Evolutionary conservation across 2,329 filamentous ascomycete genomes (phyloP).

Genomic region (Talaromyces sp.): DNA sequence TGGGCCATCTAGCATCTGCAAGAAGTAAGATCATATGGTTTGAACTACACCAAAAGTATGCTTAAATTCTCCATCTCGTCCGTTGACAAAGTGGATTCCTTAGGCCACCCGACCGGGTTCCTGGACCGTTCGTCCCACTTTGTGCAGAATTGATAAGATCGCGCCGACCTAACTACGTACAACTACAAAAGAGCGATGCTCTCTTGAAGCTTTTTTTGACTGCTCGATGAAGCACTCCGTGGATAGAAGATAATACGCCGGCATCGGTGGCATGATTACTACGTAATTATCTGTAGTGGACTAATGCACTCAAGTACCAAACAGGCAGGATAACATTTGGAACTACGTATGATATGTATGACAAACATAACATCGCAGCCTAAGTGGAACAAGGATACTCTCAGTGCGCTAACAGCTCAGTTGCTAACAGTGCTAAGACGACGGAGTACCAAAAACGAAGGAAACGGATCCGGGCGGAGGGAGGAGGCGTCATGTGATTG

Average conservation of each 20-base stretch:
- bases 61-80: constrained; percentile 10
- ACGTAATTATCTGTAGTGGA: neutral
- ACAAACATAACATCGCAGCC: neutral
- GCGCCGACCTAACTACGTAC: too few relatives aligned
- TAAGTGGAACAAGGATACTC: neutral
- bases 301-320: neutral
- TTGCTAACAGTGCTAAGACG: neutral
- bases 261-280: neutral
- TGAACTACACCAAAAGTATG: constrained; percentile 11
- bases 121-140: constrained; percentile 11
- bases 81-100: constrained; percentile 8
- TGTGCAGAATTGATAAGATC: constrained; percentile 8
- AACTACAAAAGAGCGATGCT: too few relatives aligned
- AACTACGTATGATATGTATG: neutral
- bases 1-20: constrained; percentile 4
- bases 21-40: constrained; percentile 5
- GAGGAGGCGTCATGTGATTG: constrained; percentile 8
- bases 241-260: neutral
- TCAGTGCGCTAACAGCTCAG: too few relatives aligned
- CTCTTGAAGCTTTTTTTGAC: neutral
- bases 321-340: neutral
- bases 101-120: constrained; percentile 9
- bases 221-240: neutral
- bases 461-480: neutral
- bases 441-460: neutral